Evolutionary conservation across 805 yeast genomes (phyloP).

Genomic region (Candida montana): DNA sequence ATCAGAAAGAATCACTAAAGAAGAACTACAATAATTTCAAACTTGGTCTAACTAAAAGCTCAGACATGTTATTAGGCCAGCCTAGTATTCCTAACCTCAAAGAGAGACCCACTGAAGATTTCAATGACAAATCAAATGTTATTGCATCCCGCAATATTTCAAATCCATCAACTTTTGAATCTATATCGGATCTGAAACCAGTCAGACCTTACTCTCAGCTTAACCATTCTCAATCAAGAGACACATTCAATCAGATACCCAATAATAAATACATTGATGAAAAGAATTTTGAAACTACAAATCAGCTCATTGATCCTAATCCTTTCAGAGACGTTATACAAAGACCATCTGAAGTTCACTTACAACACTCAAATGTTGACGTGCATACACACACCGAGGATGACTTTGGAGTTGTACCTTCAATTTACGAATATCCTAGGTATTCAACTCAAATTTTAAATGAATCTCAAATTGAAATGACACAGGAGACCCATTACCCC

Average conservation of each 20-base stretch:
- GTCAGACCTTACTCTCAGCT: conserved; percentile 6
- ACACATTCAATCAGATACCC: not conserved
- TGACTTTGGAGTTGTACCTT: not conserved
- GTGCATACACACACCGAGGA: not conserved
- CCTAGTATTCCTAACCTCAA: conserved; percentile 10
- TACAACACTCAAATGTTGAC: not conserved
- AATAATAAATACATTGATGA: not conserved
- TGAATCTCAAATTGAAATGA: not conserved
- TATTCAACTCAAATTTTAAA: too few species aligned
- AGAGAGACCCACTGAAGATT: not conserved
- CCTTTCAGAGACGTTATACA: conserved; percentile 8
- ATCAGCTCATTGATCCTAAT: not conserved
- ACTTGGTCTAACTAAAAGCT: not conserved
- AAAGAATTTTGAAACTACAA: too few species aligned
- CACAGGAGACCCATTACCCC: not conserved
- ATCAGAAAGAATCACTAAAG: conserved; percentile 29
- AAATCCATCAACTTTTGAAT: conserved; percentile 6
- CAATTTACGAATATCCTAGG: not conserved
- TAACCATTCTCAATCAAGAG: not conserved
- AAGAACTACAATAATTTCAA: conserved; percentile 2
- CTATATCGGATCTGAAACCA: conserved; percentile 2
- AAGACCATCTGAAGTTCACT: conserved; percentile 6
- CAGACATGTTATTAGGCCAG: conserved; percentile 1
- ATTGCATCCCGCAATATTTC: not conserved
- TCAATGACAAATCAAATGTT: not conserved